phyloP scores from a whole-genome alignment of 2,329 filamentous ascomycete genomes.

The Colletotrichum incanum region DNA sequence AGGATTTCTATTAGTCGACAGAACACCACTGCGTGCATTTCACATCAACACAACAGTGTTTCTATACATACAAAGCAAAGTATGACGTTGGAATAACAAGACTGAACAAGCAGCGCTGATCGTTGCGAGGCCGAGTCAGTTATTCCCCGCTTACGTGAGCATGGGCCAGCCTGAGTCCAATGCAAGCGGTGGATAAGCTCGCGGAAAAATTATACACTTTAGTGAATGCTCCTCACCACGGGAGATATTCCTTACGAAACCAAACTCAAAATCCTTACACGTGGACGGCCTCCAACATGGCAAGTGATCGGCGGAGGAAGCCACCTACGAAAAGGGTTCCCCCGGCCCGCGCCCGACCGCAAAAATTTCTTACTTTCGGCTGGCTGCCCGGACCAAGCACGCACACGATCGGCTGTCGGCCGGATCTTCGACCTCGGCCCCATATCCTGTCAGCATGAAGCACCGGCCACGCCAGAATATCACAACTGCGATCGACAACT shows the following conservation, averaged over 20 bases:
- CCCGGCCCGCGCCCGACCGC: no score
- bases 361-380: background rate
- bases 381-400: background rate
- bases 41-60: background rate
- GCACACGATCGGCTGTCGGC: background rate
- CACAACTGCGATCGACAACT: background rate
- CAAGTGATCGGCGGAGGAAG: slow-evolving; percentile 9
- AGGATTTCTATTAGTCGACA: background rate
- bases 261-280: background rate
- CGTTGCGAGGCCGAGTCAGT: background rate
- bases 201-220: slow-evolving; percentile 9
- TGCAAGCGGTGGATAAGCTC: slow-evolving; percentile 12
- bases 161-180: background rate
- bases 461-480: background rate
- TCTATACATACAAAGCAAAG: no score
- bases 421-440: background rate
- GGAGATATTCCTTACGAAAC: background rate
- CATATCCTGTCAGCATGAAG: background rate
- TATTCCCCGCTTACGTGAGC: background rate
- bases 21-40: background rate
- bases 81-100: slow-evolving; percentile 1
- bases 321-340: no score
- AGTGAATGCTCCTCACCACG: slow-evolving; percentile 1
- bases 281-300: background rate
- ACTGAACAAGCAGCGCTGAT: background rate